Conservation (phyloP, 108 stramenopile species). For the Conticribra weissflogii region DNA sequence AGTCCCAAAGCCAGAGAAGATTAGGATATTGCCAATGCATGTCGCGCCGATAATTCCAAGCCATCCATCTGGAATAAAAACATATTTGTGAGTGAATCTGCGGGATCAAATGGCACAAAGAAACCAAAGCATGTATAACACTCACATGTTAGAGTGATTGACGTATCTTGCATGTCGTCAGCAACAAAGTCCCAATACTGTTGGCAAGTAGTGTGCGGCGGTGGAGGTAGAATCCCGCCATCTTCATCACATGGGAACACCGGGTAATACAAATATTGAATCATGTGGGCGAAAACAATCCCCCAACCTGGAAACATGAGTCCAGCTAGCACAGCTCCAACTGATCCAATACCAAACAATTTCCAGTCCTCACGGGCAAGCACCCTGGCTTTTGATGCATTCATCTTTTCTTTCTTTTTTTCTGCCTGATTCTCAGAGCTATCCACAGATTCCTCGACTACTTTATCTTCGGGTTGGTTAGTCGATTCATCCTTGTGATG, state of each 20-base stretch:
- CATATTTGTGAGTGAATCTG: too few relatives aligned
- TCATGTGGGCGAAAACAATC: conserved; percentile 58
- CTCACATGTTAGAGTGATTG: neutral
- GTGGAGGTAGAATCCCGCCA: conserved; percentile 2
- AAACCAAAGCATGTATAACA: conserved; percentile 19
- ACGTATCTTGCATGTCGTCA: conserved; percentile 39
- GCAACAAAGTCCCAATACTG: conserved; percentile 47
- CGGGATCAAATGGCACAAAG: conserved; percentile 36
- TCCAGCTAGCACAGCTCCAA: conserved; percentile 62
- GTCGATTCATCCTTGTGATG: neutral
- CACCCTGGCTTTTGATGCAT: conserved; percentile 22
- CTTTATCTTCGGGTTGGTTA: neutral
- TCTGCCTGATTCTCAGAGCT: neutral
- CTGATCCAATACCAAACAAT: conserved; percentile 44
- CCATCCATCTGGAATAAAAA: conserved; percentile 21
- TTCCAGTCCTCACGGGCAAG: conserved; percentile 43
- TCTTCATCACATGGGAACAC: conserved; percentile 35
- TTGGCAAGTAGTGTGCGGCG: conserved; percentile 37
- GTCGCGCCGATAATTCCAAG: conserved; percentile 32
- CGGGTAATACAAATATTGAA: conserved; percentile 49
- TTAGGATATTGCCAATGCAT: conserved; percentile 52
- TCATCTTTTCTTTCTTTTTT: neutral
- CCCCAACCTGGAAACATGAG: conserved; percentile 68
- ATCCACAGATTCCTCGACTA: neutral
- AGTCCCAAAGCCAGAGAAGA: conserved; percentile 64